A percentile compares a stretch with the other conserved stretches of the same genome.
phyloP scores from a whole-genome alignment of 768 basidiomycete species.

The Xerocomellus chrysenteron region DNA sequence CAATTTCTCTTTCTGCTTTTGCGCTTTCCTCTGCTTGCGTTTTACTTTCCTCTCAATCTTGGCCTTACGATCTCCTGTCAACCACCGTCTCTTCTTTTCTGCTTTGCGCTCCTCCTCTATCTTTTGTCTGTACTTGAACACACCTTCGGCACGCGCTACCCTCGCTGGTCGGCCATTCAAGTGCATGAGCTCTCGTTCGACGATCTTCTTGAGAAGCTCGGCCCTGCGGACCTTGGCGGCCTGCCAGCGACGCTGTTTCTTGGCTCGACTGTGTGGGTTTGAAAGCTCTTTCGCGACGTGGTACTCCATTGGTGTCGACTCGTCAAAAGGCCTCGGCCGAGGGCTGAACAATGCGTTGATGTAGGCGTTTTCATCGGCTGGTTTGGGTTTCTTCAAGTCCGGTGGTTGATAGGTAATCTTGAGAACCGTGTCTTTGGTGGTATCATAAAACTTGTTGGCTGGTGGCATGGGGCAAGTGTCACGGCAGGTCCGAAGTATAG shows the following conservation, averaged over 20 bases:
- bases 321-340: slow-evolving; percentile 43
- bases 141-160: slow-evolving; percentile 71
- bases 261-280: slow-evolving; percentile 80
- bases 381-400: slow-evolving; percentile 35
- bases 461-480: not conserved
- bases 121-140: slow-evolving; percentile 67
- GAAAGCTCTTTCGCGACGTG: slow-evolving; percentile 69
- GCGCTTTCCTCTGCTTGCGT: slow-evolving; percentile 44
- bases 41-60: slow-evolving; percentile 35
- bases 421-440: slow-evolving; percentile 55
- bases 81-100: slow-evolving; percentile 58
- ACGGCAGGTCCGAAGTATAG: not conserved
- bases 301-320: slow-evolving; percentile 60
- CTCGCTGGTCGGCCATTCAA: slow-evolving; percentile 58
- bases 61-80: slow-evolving; percentile 38
- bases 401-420: slow-evolving; percentile 74
- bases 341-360: slow-evolving; percentile 52
- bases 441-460: slow-evolving; percentile 57
- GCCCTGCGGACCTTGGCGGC: slow-evolving; percentile 47
- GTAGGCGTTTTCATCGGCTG: slow-evolving; percentile 54
- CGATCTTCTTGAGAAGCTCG: slow-evolving; percentile 51
- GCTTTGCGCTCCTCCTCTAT: slow-evolving; percentile 57
- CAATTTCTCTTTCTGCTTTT: slow-evolving; percentile 53
- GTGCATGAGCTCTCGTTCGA: slow-evolving; percentile 52
- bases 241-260: slow-evolving; percentile 79